Percentiles rank a stretch among this genome's conserved stretches.
These are phyloP conservation scores for Mucor ambiguus DNA, from an alignment of 371 early-diverging fungal genomes.

Conservation along the genomic window DNA sequence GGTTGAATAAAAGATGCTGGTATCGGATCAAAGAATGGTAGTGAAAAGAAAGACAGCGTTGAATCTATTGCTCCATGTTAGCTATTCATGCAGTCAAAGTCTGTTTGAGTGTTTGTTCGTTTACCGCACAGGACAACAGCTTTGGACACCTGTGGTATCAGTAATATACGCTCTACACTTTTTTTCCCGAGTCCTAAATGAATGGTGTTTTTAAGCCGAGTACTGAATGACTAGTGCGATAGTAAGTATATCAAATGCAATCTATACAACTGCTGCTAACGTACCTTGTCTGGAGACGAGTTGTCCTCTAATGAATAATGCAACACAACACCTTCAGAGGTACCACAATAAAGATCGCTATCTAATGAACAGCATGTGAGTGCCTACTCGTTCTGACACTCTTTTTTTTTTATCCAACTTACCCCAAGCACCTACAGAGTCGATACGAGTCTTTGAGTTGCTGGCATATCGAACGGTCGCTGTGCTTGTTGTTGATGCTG, in stretches of 20 bases:
- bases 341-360: conserved; percentile 72
- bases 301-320: conserved; percentile 62
- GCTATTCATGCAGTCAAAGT: neutral
- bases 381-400: neutral
- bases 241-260: neutral
- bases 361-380: conserved; percentile 33
- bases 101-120: neutral
- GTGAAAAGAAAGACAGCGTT: conserved; percentile 62
- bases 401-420: conserved; percentile 10
- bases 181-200: conserved; percentile 66
- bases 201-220: conserved; percentile 52
- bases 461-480: conserved; percentile 30
- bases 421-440: conserved; percentile 66
- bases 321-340: conserved; percentile 72
- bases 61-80: conserved; percentile 45
- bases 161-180: conserved; percentile 67
- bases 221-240: conserved; percentile 39
- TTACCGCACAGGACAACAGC: conserved; percentile 76
- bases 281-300: conserved; percentile 40
- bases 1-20: conserved; percentile 53
- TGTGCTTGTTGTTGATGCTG: conserved; percentile 15
- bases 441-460: conserved; percentile 21
- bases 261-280: neutral
- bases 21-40: conserved; percentile 65
- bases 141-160: conserved; percentile 71